Base-by-base conservation (phyloP, 1,139 yeast species). In the Saccharomyces hybrid region DNA sequence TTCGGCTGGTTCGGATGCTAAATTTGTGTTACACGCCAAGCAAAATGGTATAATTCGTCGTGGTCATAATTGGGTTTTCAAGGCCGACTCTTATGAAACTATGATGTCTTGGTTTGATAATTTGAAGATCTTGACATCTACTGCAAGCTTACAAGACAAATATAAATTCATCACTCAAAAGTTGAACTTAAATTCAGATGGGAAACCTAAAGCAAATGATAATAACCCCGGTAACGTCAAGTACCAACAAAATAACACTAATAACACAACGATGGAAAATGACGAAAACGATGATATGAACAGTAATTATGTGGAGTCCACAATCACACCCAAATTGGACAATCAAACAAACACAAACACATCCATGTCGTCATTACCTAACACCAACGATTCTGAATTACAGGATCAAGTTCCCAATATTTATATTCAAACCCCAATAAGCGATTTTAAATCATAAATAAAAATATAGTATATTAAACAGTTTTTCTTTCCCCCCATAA, bases 31-130 rank as follows among this genome's bases (percentile, higher is more conserved):
- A 58, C 80, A 80, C 59, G 86, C 95, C 26, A 87, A 84, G 62
- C 83, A 86, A 62, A 80, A 81, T 59, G 89, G 91, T 9, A 67
- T 79, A 49, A 69, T 82, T 48, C 85, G 85, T 61, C 79, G 88
- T 64, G 86, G 88, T 54, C 97, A 90, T 72, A 89, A 88, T 64
- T 90, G 95, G 89, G 95, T 89, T 16, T 93, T 93, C 74, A 78
- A 96, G 64, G 85, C 95, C 24, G 91, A 86, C 65, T 80, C 85
- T 48, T 85, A 86, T 65, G 84, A 83, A 51, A 75, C 79, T 50
- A 86, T 89, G 89, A 81, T 84, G 66, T 80, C 78, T 31, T 93
- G 99, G 99, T 88, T 81, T 70, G 79, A 80, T 59, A 95, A 87
- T 66, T 77, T 90, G 60, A 83, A 83, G 64, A 75, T 77, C 47